Base-by-base conservation (phyloP, 2,329 filamentous ascomycete genomes). In the Piedraia hortae region DNA sequence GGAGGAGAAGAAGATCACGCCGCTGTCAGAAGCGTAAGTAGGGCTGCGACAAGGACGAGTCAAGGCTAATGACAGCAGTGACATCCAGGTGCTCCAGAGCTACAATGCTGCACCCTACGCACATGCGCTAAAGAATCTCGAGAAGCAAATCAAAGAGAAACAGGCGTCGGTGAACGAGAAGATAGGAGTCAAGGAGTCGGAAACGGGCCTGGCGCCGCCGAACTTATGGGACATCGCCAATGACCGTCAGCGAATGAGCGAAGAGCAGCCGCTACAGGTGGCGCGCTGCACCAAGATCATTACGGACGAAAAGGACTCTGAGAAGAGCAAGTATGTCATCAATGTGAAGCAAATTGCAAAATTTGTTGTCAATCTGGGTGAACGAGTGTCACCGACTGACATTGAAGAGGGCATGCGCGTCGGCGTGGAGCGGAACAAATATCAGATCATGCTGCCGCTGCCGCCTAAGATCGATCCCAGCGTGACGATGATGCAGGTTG, bases 291-390 rank as follows among this genome's bases (percentile, higher is more conserved):
- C 85, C 28, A 97, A 97, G 60, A 97, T 97, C 47, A 97, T 97
- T 36, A 68, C 78, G 29, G 82, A 93, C 43, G 80, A 90, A 45
- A 82, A 85, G 50, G 80, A 93, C 45, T 59, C 75, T 28, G 74
- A 89, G 31, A 97, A 97, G 63, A 89, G 73, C 64, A 97, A 93
- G 66, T 97, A 97, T 55, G 80, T 97, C 40, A 97, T 97, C 61
- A 97, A 97, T 51, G 82, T 97, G 37, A 97, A 97, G 59, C 85
- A 97, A 50, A 97, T 97, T 40, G 85, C 85, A 41, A 97, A 97
- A 53, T 97, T 97, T 40, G 85, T 97, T 22, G 85, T 97, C 33
- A 85, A 91, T 49, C 64, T 97, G 23, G 85, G 85, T 37, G 85
- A 97, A 44, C 71, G 85, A 32, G 85, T 97, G 36, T 88, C 74